These are phyloP conservation scores for Pyrenophora seminiperda DNA, from an alignment of 2,329 filamentous ascomycete species.

Conservation along the genomic window DNA sequence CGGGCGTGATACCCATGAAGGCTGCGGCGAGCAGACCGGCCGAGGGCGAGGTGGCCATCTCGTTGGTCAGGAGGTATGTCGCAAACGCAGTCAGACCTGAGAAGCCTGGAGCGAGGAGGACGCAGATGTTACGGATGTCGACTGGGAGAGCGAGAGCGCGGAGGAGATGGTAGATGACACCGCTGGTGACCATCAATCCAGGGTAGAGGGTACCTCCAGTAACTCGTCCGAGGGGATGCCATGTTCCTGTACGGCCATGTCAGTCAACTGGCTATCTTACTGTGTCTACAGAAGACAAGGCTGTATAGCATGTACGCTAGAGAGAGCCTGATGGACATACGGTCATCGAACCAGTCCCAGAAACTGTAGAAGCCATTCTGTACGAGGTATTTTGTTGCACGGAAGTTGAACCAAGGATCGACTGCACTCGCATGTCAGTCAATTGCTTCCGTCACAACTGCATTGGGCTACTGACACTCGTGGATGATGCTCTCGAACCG, in stretches of 20 bases:
- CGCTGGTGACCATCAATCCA: constrained; percentile 98
- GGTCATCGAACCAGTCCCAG: constrained; percentile 99
- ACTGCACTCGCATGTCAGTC: constrained; percentile 62
- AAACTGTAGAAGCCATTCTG: constrained; percentile 98
- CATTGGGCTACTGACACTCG: constrained; percentile 75
- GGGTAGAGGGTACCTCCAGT: constrained; percentile 99
- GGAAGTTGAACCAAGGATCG: constrained; percentile 99
- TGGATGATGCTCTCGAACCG: constrained; percentile 99
- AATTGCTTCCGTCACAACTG: constrained; percentile 16
- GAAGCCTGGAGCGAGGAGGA: constrained; percentile 91
- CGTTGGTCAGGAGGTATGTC: constrained; percentile 91
- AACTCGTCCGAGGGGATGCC: constrained; percentile 97
- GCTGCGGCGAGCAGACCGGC: constrained; percentile 90
- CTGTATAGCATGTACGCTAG: constrained; percentile 11
- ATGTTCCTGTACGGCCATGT: constrained; percentile 68
- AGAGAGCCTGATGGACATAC: constrained; percentile 56
- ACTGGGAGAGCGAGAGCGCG: constrained; percentile 87
- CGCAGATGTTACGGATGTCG: constrained; percentile 98
- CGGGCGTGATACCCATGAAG: constrained; percentile 97
- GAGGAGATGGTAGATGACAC: constrained; percentile 92
- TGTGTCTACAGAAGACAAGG: background rate
- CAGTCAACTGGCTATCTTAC: constrained; percentile 17
- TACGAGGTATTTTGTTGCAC: constrained; percentile 96
- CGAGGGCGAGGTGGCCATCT: constrained; percentile 95
- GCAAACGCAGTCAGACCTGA: constrained; percentile 93